These are phyloP conservation scores for Sarocladiaceae sp. DNA, from an alignment of 2,329 filamentous ascomycete genomes.

Conservation along the genomic window DNA sequence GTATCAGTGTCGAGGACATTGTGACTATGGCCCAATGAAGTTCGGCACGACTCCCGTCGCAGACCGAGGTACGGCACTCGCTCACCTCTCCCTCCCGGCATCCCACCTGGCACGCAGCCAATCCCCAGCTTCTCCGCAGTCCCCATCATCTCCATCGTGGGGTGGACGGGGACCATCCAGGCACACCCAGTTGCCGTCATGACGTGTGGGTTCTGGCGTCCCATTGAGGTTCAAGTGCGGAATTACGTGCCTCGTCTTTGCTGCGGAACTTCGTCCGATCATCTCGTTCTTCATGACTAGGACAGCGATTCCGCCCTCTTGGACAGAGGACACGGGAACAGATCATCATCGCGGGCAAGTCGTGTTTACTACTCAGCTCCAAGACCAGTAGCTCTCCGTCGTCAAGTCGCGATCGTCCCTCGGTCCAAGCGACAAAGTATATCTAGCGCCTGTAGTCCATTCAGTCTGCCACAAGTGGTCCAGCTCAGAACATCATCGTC, in stretches of 20 bases:
- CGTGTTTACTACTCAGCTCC: too few relatives aligned
- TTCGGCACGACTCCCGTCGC: background rate
- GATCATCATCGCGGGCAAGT: too few relatives aligned
- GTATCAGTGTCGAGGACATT: too few relatives aligned
- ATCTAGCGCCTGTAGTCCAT: too few relatives aligned
- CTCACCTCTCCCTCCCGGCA: background rate
- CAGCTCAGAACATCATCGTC: background rate
- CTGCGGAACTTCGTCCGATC: background rate
- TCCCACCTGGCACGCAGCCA: too few relatives aligned
- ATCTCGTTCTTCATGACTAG: background rate
- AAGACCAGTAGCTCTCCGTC: too few relatives aligned
- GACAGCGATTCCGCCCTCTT: too few relatives aligned
- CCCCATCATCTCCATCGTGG: constrained; percentile 2
- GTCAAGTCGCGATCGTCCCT: too few relatives aligned
- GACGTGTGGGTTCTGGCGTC: background rate
- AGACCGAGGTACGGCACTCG: background rate
- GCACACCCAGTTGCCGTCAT: background rate
- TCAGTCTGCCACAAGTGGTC: background rate
- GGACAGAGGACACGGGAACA: too few relatives aligned
- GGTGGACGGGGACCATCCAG: background rate
- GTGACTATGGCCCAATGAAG: too few relatives aligned
- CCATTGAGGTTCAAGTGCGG: background rate
- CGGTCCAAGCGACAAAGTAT: too few relatives aligned
- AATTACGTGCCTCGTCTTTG: background rate
- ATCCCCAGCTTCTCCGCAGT: constrained; percentile 8